Conservation (phyloP, 2,329 filamentous ascomycete species). For the Pseudocercospora musae region DNA sequence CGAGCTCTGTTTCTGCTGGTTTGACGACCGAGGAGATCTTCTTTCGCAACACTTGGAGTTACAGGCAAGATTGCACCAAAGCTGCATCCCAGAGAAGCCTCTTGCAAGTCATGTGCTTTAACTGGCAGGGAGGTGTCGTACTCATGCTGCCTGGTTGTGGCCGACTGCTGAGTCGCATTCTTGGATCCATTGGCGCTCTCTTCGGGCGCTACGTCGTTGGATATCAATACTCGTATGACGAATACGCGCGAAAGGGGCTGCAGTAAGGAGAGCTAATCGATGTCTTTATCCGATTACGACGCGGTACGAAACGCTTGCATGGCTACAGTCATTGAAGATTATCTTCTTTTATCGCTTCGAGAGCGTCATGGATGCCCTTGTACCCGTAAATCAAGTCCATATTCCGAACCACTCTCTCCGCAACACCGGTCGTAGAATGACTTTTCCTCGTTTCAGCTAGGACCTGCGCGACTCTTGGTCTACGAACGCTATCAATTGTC, state of each 20-base stretch:
- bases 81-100: not conserved
- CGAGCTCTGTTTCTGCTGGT: not conserved
- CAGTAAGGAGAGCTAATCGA: not conserved
- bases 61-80: not conserved
- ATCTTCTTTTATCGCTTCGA: not conserved
- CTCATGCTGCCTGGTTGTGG: not conserved
- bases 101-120: not conserved
- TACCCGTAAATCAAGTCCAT: not conserved
- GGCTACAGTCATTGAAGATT: no score
- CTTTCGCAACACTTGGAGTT: not conserved
- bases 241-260: not conserved
- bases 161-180: not conserved
- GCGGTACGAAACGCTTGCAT: no score
- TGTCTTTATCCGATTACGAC: no score
- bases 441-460: not conserved
- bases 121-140: not conserved
- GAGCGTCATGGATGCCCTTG: not conserved
- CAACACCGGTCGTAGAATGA: not conserved
- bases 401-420: not conserved
- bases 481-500: not conserved
- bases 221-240: not conserved
- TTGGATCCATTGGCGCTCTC: not conserved
- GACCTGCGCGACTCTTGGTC: not conserved
- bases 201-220: not conserved
- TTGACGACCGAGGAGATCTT: not conserved